Conservation (phyloP, 2,329 filamentous ascomycete genomes). For the Arthrobotrys iridis region DNA sequence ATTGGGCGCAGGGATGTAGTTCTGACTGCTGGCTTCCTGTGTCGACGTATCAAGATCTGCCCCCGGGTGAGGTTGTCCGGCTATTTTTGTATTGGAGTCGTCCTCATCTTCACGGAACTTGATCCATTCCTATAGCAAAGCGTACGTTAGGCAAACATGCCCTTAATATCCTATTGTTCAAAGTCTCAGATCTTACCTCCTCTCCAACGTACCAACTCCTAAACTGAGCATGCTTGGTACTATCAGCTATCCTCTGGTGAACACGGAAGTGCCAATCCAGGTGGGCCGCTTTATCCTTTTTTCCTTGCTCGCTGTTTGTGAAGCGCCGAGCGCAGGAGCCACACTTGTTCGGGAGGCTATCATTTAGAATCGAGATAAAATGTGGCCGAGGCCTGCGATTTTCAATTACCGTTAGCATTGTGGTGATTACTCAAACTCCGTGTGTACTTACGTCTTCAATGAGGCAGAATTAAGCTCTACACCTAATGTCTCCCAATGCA, state of each 20-base stretch:
- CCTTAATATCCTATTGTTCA: neutral
- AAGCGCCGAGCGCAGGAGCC: conserved; percentile 92
- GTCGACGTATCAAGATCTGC: conserved; percentile 60
- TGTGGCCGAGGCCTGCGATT: conserved; percentile 74
- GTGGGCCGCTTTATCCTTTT: conserved; percentile 85
- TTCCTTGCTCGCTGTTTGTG: conserved; percentile 77
- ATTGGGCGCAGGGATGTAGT: conserved; percentile 83
- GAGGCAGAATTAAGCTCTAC: conserved; percentile 38
- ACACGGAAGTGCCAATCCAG: conserved; percentile 99
- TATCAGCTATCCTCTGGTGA: conserved; percentile 86
- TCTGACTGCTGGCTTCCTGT: conserved; percentile 47
- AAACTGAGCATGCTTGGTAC: conserved; percentile 84
- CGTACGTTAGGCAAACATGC: neutral
- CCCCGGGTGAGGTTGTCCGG: conserved; percentile 7
- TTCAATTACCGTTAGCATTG: conserved; percentile 49
- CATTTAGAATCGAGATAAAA: conserved; percentile 78
- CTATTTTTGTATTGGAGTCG: conserved; percentile 63
- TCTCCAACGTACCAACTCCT: conserved; percentile 96
- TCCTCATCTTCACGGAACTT: conserved; percentile 83
- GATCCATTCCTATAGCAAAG: conserved; percentile 78
- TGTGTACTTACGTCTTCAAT: conserved; percentile 27
- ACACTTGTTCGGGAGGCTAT: conserved; percentile 84
- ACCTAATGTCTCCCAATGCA: conserved; percentile 56
- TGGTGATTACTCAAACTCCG: neutral
- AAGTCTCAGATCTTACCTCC: conserved; percentile 67